A percentile compares a stretch with the other conserved stretches of the same genome.
Evolutionary conservation across 176 grass and related monocot genomes (phyloP).

Genomic region (Bothriochloa decipiens): DNA sequence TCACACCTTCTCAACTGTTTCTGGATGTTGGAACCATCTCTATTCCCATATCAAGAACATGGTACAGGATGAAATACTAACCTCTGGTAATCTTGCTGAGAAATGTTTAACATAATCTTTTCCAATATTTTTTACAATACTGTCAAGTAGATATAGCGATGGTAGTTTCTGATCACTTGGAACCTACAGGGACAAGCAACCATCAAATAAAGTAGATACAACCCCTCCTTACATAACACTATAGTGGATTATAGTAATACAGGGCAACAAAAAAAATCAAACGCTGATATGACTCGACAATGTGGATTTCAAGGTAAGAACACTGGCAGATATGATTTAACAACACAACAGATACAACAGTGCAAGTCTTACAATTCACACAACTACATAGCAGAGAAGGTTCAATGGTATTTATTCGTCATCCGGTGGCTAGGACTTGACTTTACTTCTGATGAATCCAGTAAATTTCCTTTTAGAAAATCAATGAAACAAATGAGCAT

Average conservation of each 20-base stretch:
- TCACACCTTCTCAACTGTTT: neutral
- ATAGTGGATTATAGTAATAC: conserved; percentile 7
- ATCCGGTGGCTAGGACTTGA: neutral
- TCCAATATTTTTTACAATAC: conserved; percentile 99
- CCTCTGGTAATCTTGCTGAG: conserved; percentile 82
- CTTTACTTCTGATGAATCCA: neutral
- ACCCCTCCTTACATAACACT: neutral
- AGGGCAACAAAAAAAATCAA: neutral
- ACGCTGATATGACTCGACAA: conserved; percentile 4
- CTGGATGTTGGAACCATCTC: neutral
- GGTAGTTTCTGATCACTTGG: conserved; percentile 90
- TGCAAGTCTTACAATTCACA: neutral
- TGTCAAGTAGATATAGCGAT: conserved; percentile 95
- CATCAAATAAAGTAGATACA: conserved; percentile 40
- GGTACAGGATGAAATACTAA: conserved; percentile 35
- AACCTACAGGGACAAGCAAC: conserved; percentile 65
- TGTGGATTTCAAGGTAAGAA: conserved; percentile 25
- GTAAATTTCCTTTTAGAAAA: neutral
- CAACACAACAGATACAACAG: conserved; percentile 17
- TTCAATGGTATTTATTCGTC: neutral
- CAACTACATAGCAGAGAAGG: neutral
- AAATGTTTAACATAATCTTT: conserved; percentile 97
- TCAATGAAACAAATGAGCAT: neutral
- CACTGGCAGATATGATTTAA: neutral
- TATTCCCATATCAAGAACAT: conserved; percentile 7